A percentile compares a stretch with the other conserved stretches of the same genome.
These are phyloP conservation scores for Metschnikowia similis DNA, from an alignment of 805 yeast genomes.

Conservation along the genomic window DNA sequence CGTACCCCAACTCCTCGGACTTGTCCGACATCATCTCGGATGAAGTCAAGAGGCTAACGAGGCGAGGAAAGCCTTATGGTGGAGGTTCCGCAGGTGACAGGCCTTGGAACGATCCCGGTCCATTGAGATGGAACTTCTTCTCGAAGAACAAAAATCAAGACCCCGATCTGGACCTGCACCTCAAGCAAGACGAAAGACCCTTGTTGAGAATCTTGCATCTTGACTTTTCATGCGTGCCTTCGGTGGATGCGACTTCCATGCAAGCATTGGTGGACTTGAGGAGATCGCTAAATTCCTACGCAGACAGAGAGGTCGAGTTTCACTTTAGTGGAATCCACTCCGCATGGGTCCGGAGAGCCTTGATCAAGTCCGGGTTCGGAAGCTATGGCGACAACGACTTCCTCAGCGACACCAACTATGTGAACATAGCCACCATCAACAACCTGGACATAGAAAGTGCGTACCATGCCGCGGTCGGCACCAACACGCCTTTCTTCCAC, in stretches of 20 bases:
- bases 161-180: conserved; percentile 14
- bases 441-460: conserved; percentile 32
- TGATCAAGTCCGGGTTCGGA: conserved; percentile 77
- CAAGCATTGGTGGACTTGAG: conserved; percentile 75
- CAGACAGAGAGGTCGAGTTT: conserved; percentile 81
- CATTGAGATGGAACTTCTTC: conserved; percentile 33
- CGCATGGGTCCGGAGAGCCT: conserved; percentile 82
- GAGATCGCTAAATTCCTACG: conserved; percentile 65
- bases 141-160: conserved; percentile 11
- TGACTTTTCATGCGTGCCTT: conserved; percentile 75
- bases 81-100: conserved; percentile 49
- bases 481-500: conserved; percentile 74
- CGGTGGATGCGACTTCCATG: conserved; percentile 73
- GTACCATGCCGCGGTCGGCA: conserved; percentile 53
- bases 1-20: conserved; percentile 74
- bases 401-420: conserved; percentile 37
- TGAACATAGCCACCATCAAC: conserved; percentile 32
- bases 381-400: conserved; percentile 40
- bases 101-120: conserved; percentile 93
- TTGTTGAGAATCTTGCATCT: conserved; percentile 65
- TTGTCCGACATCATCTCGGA: conserved; percentile 69
- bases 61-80: conserved; percentile 50
- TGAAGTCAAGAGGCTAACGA: conserved; percentile 57
- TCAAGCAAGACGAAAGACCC: conserved; percentile 51
- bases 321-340: conserved; percentile 83